Evolutionary conservation across 2,329 filamentous ascomycete species (phyloP), one percentile per base, ranked within the genome.

Genomic region (Penicillium frequentans): DNA sequence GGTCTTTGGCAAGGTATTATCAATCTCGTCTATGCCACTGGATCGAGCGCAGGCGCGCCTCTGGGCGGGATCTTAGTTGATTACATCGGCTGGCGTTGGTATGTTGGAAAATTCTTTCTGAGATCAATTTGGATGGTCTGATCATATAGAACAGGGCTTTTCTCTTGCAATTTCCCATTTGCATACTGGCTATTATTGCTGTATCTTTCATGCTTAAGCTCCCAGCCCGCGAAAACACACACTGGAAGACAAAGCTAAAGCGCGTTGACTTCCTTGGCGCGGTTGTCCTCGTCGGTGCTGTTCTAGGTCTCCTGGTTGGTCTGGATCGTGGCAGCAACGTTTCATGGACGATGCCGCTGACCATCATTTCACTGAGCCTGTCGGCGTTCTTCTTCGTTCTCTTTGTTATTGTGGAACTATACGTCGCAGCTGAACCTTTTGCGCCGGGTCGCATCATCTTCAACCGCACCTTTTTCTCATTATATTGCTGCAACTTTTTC

Each of bases 231-330:
- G 83, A 86, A 39, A 77, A 84, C 55, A 77, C 78, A 10, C 81
- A 89, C 70, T 90, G 87, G 87, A 81, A 80, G 60, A 71, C 80
- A 35, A 91, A 91, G 68, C 73, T 93, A 13, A 75, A 77, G 19
- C 84, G 85, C 31, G 82, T 93, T 63, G 90, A 93, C 70, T 91
- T 92, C 64, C 74, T 89, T 0, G 90, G 90, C 7, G 89, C 89
- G 2, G 73, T 84, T 27, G 79, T 85, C 19, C 83, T 93, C 16
- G 81, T 90, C 26, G 67, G 80, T 2, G 88, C 89, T 5, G 85
- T 91, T 1, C 80, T 88, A 54, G 78, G 82, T 1, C 79, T 93
- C 27, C 80, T 91, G 1, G 73, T 90, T 21, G 89, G 88, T 11
- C 79, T 93, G 14, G 90, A 93, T 69, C 82, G 84, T 49, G 90